Conservation (phyloP, 345 rosid genomes). For the Nephelium lappaceum region DNA sequence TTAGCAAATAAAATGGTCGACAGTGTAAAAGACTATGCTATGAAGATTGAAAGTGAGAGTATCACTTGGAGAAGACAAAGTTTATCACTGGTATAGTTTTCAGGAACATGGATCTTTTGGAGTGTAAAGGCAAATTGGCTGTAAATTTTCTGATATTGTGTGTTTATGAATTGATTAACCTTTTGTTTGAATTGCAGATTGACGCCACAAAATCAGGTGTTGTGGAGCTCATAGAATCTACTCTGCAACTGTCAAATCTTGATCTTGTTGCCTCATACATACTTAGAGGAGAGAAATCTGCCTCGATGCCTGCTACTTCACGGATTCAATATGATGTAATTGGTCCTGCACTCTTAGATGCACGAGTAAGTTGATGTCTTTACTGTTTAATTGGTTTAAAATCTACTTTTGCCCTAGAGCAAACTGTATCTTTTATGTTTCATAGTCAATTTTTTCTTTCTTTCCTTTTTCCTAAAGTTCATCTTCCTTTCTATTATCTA, state of each 20-base stretch:
- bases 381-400: not conserved
- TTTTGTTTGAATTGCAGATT: slow-evolving; percentile 54
- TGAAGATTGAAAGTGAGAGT: slow-evolving; percentile 82
- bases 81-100: slow-evolving; percentile 60
- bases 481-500: not conserved
- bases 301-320: slow-evolving; percentile 53
- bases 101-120: slow-evolving; percentile 9
- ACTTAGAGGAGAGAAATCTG: slow-evolving; percentile 60
- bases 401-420: not conserved
- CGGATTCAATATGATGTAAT: slow-evolving; percentile 71
- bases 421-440: not conserved
- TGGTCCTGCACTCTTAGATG: slow-evolving; percentile 73
- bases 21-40: slow-evolving; percentile 52
- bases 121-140: slow-evolving; percentile 21
- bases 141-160: slow-evolving; percentile 12
- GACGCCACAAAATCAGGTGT: slow-evolving; percentile 66
- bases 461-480: not conserved
- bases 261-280: slow-evolving; percentile 67
- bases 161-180: slow-evolving; percentile 26
- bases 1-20: slow-evolving; percentile 53
- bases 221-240: slow-evolving; percentile 74
- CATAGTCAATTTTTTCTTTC: not conserved
- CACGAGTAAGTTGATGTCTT: slow-evolving; percentile 55
- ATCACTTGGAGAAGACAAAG: slow-evolving; percentile 72
- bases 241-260: slow-evolving; percentile 74